Base-by-base conservation (phyloP, 2,329 filamentous ascomycete genomes). In the Stagonosporopsis tanaceti region DNA sequence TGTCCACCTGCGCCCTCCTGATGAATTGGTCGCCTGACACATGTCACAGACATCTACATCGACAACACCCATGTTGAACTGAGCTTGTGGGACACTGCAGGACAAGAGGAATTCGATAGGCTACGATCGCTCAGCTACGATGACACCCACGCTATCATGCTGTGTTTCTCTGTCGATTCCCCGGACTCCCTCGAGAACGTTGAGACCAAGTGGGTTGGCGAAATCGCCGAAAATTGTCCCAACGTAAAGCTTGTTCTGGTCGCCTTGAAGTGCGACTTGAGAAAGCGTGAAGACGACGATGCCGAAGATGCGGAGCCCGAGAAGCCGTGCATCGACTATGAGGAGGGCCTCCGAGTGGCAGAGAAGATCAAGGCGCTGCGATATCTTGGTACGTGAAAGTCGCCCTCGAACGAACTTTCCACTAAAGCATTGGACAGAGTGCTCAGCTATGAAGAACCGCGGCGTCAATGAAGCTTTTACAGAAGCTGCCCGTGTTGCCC, bases 391-490 rank as follows among this genome's bases (percentile, higher is more conserved):
- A 81, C 57, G 80, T 64, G 9, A 22, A 11, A 6, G 17, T 14
- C 11, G 30, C 9, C 5, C 12, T 8, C 8, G 15, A 8, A 14
- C 8, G 15, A 20, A 14, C 46, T 14, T 24, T 22, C 25, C 8
- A 41, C 57, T 70, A 45, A 70, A 45, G 17, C 30, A 22, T 38
- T 22, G 45, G 3, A 35, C 70, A 89, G 95, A 99, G 83, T 99
- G 95, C 82, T 98, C 95, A 35, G 95, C 95, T 55, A 98, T 98
- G 88, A 90, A 93, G 80, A 99, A 99, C 79, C 87, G 95, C 47
- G 95, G 95, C 60, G 96, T 99, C 73, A 97, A 98, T 78, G 95
- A 99, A 79, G 95, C 95, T 40, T 99, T 99, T 73, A 98, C 95
- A 38, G 95, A 99, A 81, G 95, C 95, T 38, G 94, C 95, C 24